Percentiles rank a stretch among this genome's conserved stretches.
phyloP scores from a whole-genome alignment of 192 early-diverging fungal species.

The Coemansia sp. region DNA sequence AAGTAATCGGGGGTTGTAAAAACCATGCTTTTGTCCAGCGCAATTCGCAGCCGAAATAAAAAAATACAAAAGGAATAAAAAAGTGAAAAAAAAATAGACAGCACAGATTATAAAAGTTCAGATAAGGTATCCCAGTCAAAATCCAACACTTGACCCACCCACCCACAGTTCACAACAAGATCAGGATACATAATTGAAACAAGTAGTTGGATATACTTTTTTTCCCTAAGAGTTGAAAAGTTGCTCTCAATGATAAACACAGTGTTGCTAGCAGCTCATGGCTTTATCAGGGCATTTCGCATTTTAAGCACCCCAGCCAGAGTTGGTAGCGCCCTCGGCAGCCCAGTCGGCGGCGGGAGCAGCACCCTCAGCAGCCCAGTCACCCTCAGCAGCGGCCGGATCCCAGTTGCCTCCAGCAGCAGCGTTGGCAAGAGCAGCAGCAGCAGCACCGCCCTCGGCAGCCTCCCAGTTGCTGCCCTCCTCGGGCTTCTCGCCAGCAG shows the following conservation, averaged over 20 bases:
- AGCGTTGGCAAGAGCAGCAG: constrained; percentile 27
- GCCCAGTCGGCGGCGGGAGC: constrained; percentile 65
- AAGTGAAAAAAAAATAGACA: background rate
- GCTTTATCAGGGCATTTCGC: background rate
- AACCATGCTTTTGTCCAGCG: constrained; percentile 14
- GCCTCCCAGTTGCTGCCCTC: constrained; percentile 57
- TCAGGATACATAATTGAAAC: background rate
- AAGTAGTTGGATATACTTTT: background rate
- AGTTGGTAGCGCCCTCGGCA: constrained; percentile 58
- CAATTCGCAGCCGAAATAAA: background rate
- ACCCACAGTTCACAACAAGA: background rate
- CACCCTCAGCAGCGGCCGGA: constrained; percentile 36
- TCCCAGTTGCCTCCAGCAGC: constrained; percentile 54
- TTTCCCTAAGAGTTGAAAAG: constrained; percentile 1
- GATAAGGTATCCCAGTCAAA: too few species aligned
- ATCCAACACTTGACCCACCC: too few species aligned
- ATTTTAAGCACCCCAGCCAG: constrained; percentile 17
- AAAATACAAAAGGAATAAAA: background rate
- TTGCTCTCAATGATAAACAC: constrained; percentile 3
- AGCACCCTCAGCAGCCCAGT: constrained; percentile 50
- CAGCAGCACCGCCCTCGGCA: constrained; percentile 48
- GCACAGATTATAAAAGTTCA: background rate
- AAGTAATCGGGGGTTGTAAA: constrained; percentile 69
- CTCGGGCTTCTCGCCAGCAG: constrained; percentile 55
- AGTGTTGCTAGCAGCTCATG: constrained; percentile 3